Evolutionary conservation across 1,139 yeast genomes (phyloP), one percentile per base, ranked within the genome.

Genomic region (Hansenula sp.): DNA sequence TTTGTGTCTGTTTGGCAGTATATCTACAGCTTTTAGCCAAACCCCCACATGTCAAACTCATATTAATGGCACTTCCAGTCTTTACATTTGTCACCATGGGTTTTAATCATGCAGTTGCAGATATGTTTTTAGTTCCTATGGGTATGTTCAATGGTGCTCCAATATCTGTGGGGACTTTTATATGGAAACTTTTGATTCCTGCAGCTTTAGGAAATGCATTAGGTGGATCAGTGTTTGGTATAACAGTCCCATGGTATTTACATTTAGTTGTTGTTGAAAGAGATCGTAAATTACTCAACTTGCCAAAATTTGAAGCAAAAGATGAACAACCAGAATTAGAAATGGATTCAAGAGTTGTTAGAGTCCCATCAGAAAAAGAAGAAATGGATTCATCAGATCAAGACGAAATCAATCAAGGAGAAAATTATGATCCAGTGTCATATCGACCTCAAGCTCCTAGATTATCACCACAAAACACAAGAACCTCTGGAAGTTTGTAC

Each of bases 311-410:
- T 50, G 89, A 81, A 29, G 77, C 79, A 39, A 71, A 80, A 51
- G 94, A 84, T 61, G 92, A 83, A 57, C 92, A 82, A 52, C 92
- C 94, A 2, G 84, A 82, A 54, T 64, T 82, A 48, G 80, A 79
- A 49, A 71, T 77, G 65, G 94, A 84, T 57, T 82, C 90, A 4
- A 72, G 92, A 61, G 92, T 84, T 16, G 83, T 83, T 6, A 71
- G 85, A 51, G 61, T 63, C 7, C 44, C 57, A 16, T 47, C 58
- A 0, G 41, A 41, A 18, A 25, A 33, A 5, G 22, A 24, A 16
- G 27, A 38, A 24, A 37, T 41, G 9, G 37, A 37, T 14, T 44
- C 38, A 19, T 31, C 39, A 16, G 41, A 50, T 17, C 33, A 32
- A n/a, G 22, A 33, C 11, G 29, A 24, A 12, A 30, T 38, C 14